Conservation (phyloP, 106 monocot genomes). For the Alisma plantagoaquatica region DNA sequence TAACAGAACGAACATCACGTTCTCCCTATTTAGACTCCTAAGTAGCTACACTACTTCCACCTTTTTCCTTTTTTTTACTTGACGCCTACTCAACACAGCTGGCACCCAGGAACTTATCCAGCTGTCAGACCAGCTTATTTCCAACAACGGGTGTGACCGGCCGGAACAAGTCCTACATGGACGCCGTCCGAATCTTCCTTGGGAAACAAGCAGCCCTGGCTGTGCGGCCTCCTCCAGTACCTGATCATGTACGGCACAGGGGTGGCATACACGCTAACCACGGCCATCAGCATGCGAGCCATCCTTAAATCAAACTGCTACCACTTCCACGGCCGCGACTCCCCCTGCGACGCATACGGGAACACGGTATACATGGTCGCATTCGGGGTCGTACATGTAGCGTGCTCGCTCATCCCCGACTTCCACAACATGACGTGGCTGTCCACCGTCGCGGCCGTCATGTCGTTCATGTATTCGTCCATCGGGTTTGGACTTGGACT, state of each 20-base stretch:
- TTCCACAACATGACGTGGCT: slow-evolving; percentile 91
- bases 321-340: slow-evolving; percentile 16
- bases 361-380: slow-evolving; percentile 36
- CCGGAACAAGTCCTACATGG: slow-evolving; percentile 57
- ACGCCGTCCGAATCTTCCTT: slow-evolving; percentile 35
- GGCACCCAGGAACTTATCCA: no score
- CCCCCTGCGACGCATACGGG: slow-evolving; percentile 4
- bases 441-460: slow-evolving; percentile 54
- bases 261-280: slow-evolving; percentile 14
- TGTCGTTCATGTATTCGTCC: slow-evolving; percentile 83
- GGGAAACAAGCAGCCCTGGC: slow-evolving; percentile 16
- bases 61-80: no score
- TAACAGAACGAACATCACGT: no score
- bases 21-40: no score
- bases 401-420: slow-evolving; percentile 68
- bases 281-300: slow-evolving; percentile 21
- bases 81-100: no score
- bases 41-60: no score
- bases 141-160: no score
- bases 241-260: slow-evolving; percentile 13
- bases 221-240: slow-evolving; percentile 20
- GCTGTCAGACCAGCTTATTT: no score
- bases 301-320: slow-evolving; percentile 16
- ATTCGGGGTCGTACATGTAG: slow-evolving; percentile 60
- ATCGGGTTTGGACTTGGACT: slow-evolving; percentile 71